A percentile compares a stretch with the other conserved stretches of the same genome.
These are phyloP conservation scores for Puccinia coronata DNA, from an alignment of 1,284 basidiomycete genomes.

Conservation along the genomic window DNA sequence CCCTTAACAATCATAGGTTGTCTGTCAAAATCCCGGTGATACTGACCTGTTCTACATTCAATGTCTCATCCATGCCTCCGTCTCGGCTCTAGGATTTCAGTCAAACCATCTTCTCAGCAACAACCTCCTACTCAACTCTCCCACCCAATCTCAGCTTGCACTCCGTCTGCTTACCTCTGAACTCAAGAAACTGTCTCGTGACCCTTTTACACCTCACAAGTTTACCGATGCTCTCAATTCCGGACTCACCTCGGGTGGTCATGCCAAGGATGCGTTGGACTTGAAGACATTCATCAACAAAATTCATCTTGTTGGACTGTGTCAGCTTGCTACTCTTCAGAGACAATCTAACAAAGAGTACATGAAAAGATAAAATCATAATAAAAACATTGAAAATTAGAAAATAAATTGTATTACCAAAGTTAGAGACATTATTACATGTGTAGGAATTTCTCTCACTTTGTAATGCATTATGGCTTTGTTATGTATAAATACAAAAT, in stretches of 20 bases:
- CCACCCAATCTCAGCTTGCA: slow-evolving; percentile 65
- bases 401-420: too few species aligned
- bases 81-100: slow-evolving; percentile 64
- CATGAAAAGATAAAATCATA: too few species aligned
- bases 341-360: too few species aligned
- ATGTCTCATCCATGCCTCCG: slow-evolving; percentile 75
- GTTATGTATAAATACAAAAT: too few species aligned
- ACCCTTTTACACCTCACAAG: slow-evolving; percentile 79
- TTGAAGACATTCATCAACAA: slow-evolving; percentile 74
- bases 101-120: slow-evolving; percentile 64
- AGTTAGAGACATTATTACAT: too few species aligned
- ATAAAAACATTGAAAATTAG: too few species aligned
- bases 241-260: slow-evolving; percentile 66
- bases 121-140: slow-evolving; percentile 67
- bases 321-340: slow-evolving; percentile 74
- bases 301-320: slow-evolving; percentile 73
- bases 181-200: slow-evolving; percentile 77
- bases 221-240: slow-evolving; percentile 82
- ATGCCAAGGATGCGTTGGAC: slow-evolving; percentile 76
- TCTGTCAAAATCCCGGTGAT: slow-evolving; percentile 89
- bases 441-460: too few species aligned
- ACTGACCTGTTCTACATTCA: slow-evolving; percentile 94
- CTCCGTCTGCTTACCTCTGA: slow-evolving; percentile 80
- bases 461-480: too few species aligned
- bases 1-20: slow-evolving; percentile 66